Evolutionary conservation across 1,284 basidiomycete species (phyloP).

Genomic region (Leccinum pseudoinsigne): DNA sequence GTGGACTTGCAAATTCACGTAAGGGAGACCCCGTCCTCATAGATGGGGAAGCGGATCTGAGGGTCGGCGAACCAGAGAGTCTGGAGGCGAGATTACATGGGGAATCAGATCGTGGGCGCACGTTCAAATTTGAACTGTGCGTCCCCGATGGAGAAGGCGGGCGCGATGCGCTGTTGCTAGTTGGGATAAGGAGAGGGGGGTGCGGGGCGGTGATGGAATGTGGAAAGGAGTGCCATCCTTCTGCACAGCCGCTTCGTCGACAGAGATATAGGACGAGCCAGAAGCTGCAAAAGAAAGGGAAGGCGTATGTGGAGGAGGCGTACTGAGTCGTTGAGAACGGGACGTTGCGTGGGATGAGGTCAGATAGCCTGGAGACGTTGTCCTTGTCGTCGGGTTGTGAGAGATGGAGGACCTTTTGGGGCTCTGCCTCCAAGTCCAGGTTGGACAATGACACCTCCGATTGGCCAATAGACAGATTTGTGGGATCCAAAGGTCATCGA

Average conservation of each 20-base stretch:
- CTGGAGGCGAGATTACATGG: slow-evolving; percentile 17
- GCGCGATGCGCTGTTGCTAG: not conserved
- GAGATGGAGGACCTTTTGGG: slow-evolving; percentile 25
- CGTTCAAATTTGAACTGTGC: slow-evolving; percentile 12
- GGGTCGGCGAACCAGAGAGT: slow-evolving; percentile 21
- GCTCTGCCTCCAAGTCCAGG: slow-evolving; percentile 31
- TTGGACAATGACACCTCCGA: slow-evolving; percentile 36
- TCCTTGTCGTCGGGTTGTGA: slow-evolving; percentile 13
- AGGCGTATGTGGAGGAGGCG: slow-evolving; percentile 24
- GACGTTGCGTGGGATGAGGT: slow-evolving; percentile 24
- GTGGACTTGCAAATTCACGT: slow-evolving; percentile 23
- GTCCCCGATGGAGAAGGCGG: slow-evolving; percentile 14
- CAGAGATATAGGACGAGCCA: slow-evolving; percentile 19
- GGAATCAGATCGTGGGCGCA: slow-evolving; percentile 27
- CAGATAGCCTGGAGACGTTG: slow-evolving; percentile 18
- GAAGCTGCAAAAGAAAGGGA: slow-evolving; percentile 23
- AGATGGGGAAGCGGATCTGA: slow-evolving; percentile 24
- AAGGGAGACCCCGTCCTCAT: slow-evolving; percentile 29
- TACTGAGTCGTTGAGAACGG: slow-evolving; percentile 29
- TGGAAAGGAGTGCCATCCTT: slow-evolving; percentile 7
- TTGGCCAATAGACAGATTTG: slow-evolving; percentile 35
- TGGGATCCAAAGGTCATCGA: slow-evolving; percentile 35
- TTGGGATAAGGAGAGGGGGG: slow-evolving; percentile 2
- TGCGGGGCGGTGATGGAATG: slow-evolving; percentile 6
- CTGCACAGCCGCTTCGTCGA: slow-evolving; percentile 8